Conservation (phyloP, 2,329 filamentous ascomycete genomes). For the Reticulascus tulasneorum region DNA sequence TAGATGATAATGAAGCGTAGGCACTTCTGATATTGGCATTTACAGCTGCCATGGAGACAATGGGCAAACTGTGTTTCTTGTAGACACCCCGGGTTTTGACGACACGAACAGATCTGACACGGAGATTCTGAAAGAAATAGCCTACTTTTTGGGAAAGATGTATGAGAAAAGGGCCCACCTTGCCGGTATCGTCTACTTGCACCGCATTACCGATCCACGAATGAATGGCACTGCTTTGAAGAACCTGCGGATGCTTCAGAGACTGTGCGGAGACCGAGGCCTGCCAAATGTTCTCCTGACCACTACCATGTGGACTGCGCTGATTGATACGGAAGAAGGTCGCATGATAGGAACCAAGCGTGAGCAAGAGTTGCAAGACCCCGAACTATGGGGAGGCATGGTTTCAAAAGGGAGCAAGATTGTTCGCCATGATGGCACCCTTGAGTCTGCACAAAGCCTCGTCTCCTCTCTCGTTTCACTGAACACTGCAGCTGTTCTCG, state of each 20-base stretch:
- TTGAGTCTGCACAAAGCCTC: no score
- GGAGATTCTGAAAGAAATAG: constrained; percentile 34
- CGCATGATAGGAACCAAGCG: background rate
- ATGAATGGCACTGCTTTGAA: constrained; percentile 27
- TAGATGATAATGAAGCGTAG: no score
- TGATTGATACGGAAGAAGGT: background rate
- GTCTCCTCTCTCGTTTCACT: background rate
- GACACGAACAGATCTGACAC: constrained; percentile 33
- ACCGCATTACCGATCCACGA: constrained; percentile 29
- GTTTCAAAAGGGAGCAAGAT: background rate
- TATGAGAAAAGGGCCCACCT: constrained; percentile 24
- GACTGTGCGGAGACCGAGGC: constrained; percentile 29
- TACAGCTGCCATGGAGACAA: background rate
- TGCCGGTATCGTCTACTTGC: constrained; percentile 35
- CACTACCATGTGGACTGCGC: constrained; percentile 30
- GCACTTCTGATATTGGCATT: background rate
- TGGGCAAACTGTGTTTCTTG: constrained; percentile 16
- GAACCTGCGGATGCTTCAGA: constrained; percentile 33
- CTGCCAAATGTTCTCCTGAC: constrained; percentile 29
- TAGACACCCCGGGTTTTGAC: constrained; percentile 41
- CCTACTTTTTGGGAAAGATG: constrained; percentile 23
- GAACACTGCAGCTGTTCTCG: background rate
- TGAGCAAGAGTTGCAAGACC: background rate
- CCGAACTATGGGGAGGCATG: constrained; percentile 1
- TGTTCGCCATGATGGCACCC: no score